Base-by-base conservation (phyloP, 495 filamentous ascomycete genomes). In the Penicillium fimorum region DNA sequence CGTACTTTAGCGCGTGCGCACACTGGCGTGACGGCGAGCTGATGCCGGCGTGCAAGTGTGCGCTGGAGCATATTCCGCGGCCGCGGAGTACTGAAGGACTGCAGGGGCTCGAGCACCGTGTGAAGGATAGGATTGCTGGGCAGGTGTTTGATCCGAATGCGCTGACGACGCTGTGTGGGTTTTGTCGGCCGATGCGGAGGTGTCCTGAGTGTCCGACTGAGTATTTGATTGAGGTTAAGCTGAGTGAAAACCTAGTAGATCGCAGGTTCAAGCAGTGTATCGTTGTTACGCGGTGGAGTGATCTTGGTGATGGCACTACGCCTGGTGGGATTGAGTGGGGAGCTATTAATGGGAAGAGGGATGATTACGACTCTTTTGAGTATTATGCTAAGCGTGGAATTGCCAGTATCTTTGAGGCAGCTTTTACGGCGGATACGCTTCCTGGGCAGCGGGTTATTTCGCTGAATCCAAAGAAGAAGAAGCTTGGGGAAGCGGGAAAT, bases 161-260 rank as follows among this genome's bases (percentile, higher is more conserved):
- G 32, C 68, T 83, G 29, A 71, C 77, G 13, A 64, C 64, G 15
- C 72, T 79, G 5, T 86, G 83, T 64, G 70, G 72, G 9, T 71
- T 76, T 24, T 86, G 83, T 63, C 67, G 77, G 25, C 82, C 82
- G 20, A 80, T 81, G 71, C 71, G 82, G 13, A 67, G 82, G 33
- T 86, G 82, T 58, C 81, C 81, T 4, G 77, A 82, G 50, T 86
- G 83, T 71, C 81, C 83, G 9, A 76, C 79, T 1, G 83, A 86
- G 62, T 86, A 86, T 57, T 68, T 84, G 25, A 69, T 84, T 52
- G 82, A 86, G 61, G 57, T 84, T 10, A 81, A 79, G 33, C 64
- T 84, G 41, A 66, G 75, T 2, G 82, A 84, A 62, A 80, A 86
- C 56, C 69, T 60, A 35, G 56, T 53, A 15, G 57, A 50, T 8